These are phyloP conservation scores for Tolypocladium paradoxum DNA, from an alignment of 2,329 filamentous ascomycete species.

Conservation along the genomic window DNA sequence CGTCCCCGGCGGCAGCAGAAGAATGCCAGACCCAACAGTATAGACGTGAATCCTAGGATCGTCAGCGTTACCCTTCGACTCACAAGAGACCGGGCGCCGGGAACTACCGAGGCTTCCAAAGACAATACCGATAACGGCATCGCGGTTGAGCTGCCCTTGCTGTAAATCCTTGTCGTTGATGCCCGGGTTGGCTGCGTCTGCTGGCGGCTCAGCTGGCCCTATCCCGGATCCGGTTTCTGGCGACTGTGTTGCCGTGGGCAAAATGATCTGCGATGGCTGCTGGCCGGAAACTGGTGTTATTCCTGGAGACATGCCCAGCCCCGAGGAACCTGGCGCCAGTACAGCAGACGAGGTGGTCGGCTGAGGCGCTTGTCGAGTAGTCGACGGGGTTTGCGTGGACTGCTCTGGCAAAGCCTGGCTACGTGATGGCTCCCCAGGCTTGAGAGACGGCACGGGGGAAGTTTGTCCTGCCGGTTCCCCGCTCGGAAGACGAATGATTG, in stretches of 20 bases:
- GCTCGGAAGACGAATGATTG: not conserved
- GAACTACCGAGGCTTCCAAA: not conserved
- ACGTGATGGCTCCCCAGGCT: not conserved
- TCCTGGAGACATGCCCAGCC: not conserved
- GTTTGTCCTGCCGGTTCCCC: not conserved
- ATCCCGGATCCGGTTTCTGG: not conserved
- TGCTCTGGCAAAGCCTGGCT: not conserved
- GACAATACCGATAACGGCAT: not conserved
- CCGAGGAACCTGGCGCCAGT: not conserved
- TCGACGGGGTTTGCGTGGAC: not conserved
- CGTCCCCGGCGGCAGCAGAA: not conserved
- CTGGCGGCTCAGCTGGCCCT: not conserved
- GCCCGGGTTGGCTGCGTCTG: not conserved
- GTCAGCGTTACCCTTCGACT: not conserved
- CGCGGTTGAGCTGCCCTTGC: not conserved
- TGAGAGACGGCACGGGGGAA: not conserved
- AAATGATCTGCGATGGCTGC: not conserved
- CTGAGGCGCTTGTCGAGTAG: not conserved
- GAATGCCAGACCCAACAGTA: not conserved
- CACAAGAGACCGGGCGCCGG: not conserved
- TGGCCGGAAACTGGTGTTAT: not conserved
- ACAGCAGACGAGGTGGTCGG: not conserved
- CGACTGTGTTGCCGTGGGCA: not conserved
- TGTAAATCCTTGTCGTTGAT: not conserved
- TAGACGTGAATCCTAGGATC: not conserved